Conservation (phyloP, 176 grass and related monocot genomes). For the Eragrostis curvula region DNA sequence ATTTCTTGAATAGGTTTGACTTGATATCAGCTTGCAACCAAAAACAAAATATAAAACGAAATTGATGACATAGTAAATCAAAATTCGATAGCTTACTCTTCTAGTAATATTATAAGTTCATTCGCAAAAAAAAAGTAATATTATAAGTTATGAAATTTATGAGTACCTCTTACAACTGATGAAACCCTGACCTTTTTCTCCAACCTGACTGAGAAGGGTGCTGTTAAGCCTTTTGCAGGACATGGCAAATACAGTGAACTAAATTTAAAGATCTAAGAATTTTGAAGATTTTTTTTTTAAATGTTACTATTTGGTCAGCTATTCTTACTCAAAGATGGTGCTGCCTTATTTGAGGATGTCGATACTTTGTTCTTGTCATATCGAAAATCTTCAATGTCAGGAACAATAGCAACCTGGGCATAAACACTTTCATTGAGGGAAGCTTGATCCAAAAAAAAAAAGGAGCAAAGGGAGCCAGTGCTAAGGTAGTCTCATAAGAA, state of each 20-base stretch:
- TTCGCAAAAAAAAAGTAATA: too few species aligned
- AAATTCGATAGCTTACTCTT: background rate
- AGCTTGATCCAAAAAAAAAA: background rate
- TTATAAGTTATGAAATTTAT: background rate
- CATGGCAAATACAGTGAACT: background rate
- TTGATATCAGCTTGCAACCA: constrained; percentile 21
- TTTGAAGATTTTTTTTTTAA: constrained; percentile 8
- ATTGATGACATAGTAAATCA: background rate
- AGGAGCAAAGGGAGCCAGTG: background rate
- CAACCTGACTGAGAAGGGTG: constrained; percentile 47
- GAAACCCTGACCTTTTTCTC: constrained; percentile 48
- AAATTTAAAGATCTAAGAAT: background rate
- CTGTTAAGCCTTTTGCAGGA: constrained; percentile 25
- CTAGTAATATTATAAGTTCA: background rate
- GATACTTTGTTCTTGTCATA: constrained; percentile 50
- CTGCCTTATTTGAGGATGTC: constrained; percentile 41
- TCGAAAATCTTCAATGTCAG: constrained; percentile 92
- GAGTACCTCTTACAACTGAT: constrained; percentile 59
- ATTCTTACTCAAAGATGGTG: constrained; percentile 32
- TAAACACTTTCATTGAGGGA: constrained; percentile 4
- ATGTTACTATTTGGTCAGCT: constrained; percentile 19
- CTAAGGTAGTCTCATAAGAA: constrained; percentile 11
- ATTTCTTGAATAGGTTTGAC: constrained; percentile 12
- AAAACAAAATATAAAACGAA: background rate
- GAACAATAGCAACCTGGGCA: constrained; percentile 57